Base-by-base conservation (phyloP, 169 alveolate species). In the Plasmodium knowlesi region DNA sequence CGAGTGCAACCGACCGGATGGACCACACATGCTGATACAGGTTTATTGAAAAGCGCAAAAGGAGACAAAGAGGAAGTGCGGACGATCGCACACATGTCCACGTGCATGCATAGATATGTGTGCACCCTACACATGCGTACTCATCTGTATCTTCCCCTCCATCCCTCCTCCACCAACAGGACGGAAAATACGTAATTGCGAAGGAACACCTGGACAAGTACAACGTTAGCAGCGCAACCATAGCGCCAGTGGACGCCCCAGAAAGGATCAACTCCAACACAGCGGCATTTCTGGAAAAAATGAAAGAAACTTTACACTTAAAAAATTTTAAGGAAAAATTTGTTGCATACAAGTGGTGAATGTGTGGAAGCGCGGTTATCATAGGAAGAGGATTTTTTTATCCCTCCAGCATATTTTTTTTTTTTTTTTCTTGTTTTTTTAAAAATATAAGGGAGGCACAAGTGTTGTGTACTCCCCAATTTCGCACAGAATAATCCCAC, bases 1-100 rank as follows among this genome's bases (percentile, higher is more conserved):
- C 32, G 98, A 96, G 71, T 96, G 98, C 84, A 92, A 96, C 84
- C 84, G 98, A 10, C 98, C 98, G 6, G 96, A 84, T 70, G 98
- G 98, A 34, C 95, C 96, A 16, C 97, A 96, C 81, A 96, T 96
- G 53, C 5, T 86, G 5, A 94, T 96, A 39, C 83, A 96, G 89
- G 98, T 96, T 30, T 10, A 92, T 57, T 70, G 28, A n/a, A 54
- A 81, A 46, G 54, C 30, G 34, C 54, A 25, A 43, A 72, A 85
- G 79, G 39, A 85, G 34, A 28, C 53, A 32, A 86, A 86, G 28
- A 28, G 46, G 30, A 50, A 43, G 46, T 80, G 9, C 54, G 43
- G 43, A 12, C 8, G 25, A 22, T n/a, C n/a, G n/a, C 81, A 80
- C 37, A 61, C 25, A 53, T 25, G 39, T 39, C 54, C n/a, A 19